A percentile compares a stretch with the other conserved stretches of the same genome.
Evolutionary conservation across 768 basidiomycete genomes (phyloP).

Genomic region (Phylloporus scabripes): DNA sequence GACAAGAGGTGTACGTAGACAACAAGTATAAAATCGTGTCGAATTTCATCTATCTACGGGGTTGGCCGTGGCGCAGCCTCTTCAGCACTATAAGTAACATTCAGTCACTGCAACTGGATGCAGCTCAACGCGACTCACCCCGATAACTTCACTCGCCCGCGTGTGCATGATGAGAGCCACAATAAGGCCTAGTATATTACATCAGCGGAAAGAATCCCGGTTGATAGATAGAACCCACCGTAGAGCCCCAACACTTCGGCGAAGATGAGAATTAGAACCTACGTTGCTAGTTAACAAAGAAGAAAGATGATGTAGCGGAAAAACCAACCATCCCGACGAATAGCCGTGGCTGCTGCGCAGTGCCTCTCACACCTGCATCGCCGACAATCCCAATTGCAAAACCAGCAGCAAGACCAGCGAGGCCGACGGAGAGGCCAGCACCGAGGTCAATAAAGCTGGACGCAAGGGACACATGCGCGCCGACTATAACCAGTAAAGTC

Average conservation of each 20-base stretch:
- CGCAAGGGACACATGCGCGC: conserved; percentile 79
- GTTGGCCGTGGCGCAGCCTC: not conserved
- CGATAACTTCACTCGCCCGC: conserved; percentile 35
- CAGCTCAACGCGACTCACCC: conserved; percentile 6
- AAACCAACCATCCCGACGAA: conserved; percentile 85
- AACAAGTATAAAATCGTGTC: conserved; percentile 8
- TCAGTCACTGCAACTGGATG: not conserved
- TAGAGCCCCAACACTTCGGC: conserved; percentile 92
- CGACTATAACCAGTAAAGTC: conserved; percentile 40
- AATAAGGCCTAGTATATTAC: conserved; percentile 55
- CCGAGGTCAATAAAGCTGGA: conserved; percentile 92
- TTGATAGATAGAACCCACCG: conserved; percentile 38
- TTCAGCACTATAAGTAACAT: conserved; percentile 22
- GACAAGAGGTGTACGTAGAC: conserved; percentile 5
- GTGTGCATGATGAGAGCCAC: conserved; percentile 97
- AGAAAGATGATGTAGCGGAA: not conserved
- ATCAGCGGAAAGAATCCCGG: not conserved
- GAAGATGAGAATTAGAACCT: conserved; percentile 98
- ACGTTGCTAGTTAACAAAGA: conserved; percentile 1
- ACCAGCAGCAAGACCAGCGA: conserved; percentile 93
- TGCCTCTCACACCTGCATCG: conserved; percentile 96
- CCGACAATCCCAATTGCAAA: conserved; percentile 99
- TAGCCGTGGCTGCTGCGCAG: conserved; percentile 91
- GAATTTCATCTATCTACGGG: conserved; percentile 8
- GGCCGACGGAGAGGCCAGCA: conserved; percentile 87